Conservation (phyloP, 257 asterid species). For the Solanum megistacrolobum region DNA sequence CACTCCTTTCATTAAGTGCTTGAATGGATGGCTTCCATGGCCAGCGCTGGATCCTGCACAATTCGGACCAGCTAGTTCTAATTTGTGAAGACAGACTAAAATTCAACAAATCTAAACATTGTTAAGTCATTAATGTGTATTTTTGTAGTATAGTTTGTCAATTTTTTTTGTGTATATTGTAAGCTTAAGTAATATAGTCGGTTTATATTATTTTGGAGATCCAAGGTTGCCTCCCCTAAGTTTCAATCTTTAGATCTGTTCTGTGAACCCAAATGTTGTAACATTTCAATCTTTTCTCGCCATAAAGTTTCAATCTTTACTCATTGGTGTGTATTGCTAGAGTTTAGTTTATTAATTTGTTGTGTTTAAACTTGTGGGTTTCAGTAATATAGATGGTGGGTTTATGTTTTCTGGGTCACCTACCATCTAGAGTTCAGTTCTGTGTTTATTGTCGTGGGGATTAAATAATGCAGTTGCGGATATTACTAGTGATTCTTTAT, state of each 20-base stretch:
- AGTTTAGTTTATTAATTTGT: background rate
- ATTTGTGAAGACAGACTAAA: no score
- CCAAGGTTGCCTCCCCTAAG: background rate
- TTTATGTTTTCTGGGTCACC: background rate
- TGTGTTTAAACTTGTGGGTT: background rate
- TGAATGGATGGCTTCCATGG: no score
- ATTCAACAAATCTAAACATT: background rate
- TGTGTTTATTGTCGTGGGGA: background rate
- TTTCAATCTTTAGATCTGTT: background rate
- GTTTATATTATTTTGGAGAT: background rate
- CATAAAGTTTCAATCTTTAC: background rate
- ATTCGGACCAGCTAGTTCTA: no score
- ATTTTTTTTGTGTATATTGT: background rate
- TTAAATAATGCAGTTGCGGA: background rate
- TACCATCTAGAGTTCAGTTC: background rate
- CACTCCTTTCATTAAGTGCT: no score
- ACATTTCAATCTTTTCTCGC: background rate
- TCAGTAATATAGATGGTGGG: background rate
- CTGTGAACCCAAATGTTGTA: background rate
- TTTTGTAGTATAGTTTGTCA: background rate
- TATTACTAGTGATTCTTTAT: background rate
- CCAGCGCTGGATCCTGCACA: no score
- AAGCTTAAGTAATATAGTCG: background rate
- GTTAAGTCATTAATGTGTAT: background rate
- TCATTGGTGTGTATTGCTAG: background rate